A percentile compares a stretch with the other conserved stretches of the same genome.
Evolutionary conservation across 306 rosid species (phyloP).

Genomic region (Cyclanthera cordifolia): DNA sequence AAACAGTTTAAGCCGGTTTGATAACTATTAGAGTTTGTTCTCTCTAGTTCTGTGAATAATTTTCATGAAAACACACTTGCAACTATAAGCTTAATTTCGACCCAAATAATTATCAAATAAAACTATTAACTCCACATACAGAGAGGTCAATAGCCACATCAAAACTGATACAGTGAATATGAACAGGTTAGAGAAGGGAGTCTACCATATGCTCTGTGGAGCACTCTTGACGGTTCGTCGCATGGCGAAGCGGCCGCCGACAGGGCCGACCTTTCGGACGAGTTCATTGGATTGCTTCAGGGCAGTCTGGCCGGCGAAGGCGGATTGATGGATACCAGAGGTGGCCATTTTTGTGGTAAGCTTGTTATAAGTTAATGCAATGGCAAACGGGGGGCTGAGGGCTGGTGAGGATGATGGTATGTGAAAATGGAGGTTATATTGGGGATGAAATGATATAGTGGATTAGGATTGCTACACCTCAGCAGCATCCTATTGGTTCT

Average conservation of each 20-base stretch:
- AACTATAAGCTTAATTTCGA: too few relatives aligned
- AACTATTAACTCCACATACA: too few relatives aligned
- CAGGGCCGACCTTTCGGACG: conserved; percentile 46
- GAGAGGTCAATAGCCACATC: neutral
- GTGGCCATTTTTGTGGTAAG: conserved; percentile 50
- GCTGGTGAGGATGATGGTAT: conserved; percentile 12
- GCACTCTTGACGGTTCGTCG: conserved; percentile 68
- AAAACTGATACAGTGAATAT: neutral
- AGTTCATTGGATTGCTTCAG: conserved; percentile 73
- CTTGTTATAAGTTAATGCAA: conserved; percentile 13
- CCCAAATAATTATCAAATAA: too few relatives aligned
- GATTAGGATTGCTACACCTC: conserved; percentile 77
- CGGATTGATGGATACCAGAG: conserved; percentile 68
- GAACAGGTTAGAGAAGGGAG: neutral
- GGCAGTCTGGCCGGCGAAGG: conserved; percentile 70
- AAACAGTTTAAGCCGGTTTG: neutral
- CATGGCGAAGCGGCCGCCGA: conserved; percentile 60
- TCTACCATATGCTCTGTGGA: conserved; percentile 89
- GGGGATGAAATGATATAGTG: conserved; percentile 37
- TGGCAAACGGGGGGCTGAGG: neutral
- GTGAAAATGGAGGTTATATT: conserved; percentile 18
- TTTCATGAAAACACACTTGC: too few relatives aligned
- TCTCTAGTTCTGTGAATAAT: too few relatives aligned
- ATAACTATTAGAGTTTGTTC: too few relatives aligned
- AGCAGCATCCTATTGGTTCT: conserved; percentile 60